Conservation (phyloP, 208 protist genomes). For the Trypanosoma theileri region DNA sequence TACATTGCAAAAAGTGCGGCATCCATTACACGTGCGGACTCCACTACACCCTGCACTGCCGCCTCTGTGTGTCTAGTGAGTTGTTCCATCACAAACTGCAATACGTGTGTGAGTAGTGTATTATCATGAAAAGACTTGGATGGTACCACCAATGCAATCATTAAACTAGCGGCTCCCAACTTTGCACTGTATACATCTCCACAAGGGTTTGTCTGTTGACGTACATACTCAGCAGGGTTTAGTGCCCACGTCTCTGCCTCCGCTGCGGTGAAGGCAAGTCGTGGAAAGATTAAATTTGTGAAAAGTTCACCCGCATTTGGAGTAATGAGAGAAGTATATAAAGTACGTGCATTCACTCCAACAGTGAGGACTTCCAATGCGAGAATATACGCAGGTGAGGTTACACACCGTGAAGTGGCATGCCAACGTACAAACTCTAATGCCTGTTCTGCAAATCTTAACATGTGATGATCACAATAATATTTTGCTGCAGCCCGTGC, state of each 20-base stretch:
- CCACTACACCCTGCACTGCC: conserved; percentile 40
- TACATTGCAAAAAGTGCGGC: conserved; percentile 72
- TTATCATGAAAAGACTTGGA: conserved; percentile 71
- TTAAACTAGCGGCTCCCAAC: conserved; percentile 64
- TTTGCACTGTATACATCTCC: conserved; percentile 84
- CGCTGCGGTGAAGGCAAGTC: conserved; percentile 76
- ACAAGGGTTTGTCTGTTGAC: conserved; percentile 73
- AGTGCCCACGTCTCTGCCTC: conserved; percentile 86
- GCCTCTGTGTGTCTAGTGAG: conserved; percentile 51
- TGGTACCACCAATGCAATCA: conserved; percentile 62
- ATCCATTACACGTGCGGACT: conserved; percentile 70
- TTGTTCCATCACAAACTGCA: conserved; percentile 78
- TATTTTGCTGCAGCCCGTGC: conserved; percentile 51
- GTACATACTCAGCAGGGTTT: conserved; percentile 93
- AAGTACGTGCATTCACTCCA: conserved; percentile 37
- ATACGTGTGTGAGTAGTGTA: conserved; percentile 47
- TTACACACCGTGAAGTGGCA: conserved; percentile 43
- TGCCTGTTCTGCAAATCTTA: conserved; percentile 39
- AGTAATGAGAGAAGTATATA: conserved; percentile 52
- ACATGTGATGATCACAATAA: conserved; percentile 47
- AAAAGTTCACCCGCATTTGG: conserved; percentile 75
- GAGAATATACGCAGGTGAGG: conserved; percentile 87
- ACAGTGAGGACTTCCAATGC: conserved; percentile 67
- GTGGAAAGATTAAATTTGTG: conserved; percentile 82
- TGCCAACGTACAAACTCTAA: conserved; percentile 82